Percentiles rank a stretch among this genome's conserved stretches.
phyloP scores from a whole-genome alignment of 306 rosid species.

The Cucumis hystrix region DNA sequence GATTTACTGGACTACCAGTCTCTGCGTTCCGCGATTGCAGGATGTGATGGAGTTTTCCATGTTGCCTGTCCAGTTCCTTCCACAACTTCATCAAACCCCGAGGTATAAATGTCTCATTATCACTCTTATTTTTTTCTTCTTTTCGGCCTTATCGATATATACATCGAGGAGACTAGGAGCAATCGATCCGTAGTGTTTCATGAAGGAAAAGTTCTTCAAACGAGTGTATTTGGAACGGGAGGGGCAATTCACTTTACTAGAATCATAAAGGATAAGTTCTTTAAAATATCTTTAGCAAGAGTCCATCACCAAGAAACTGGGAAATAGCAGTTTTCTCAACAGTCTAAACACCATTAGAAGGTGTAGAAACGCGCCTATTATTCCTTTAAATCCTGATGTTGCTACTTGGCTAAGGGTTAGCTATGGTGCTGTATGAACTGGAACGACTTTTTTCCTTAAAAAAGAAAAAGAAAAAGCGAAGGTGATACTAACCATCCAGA shows the following conservation, averaged over 20 bases:
- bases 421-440: background rate
- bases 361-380: background rate
- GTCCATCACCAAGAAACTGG: background rate
- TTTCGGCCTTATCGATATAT: background rate
- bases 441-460: background rate
- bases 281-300: background rate
- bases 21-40: conserved; percentile 17
- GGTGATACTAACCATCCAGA: background rate
- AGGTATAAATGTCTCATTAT: conserved; percentile 10
- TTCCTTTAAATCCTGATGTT: background rate
- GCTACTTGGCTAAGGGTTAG: no score
- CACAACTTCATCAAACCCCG: conserved; percentile 23
- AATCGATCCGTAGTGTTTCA: background rate
- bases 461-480: background rate
- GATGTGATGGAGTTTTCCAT: conserved; percentile 34
- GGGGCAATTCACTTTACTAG: background rate
- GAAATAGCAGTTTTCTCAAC: background rate
- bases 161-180: background rate
- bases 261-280: background rate
- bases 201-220: background rate
- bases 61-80: conserved; percentile 37
- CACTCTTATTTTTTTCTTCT: background rate
- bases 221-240: background rate
- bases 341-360: background rate
- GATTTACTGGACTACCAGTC: conserved; percentile 31